Evolutionary conservation across 2,329 filamentous ascomycete species (phyloP).

Genomic region (Penicillium janthinellum): DNA sequence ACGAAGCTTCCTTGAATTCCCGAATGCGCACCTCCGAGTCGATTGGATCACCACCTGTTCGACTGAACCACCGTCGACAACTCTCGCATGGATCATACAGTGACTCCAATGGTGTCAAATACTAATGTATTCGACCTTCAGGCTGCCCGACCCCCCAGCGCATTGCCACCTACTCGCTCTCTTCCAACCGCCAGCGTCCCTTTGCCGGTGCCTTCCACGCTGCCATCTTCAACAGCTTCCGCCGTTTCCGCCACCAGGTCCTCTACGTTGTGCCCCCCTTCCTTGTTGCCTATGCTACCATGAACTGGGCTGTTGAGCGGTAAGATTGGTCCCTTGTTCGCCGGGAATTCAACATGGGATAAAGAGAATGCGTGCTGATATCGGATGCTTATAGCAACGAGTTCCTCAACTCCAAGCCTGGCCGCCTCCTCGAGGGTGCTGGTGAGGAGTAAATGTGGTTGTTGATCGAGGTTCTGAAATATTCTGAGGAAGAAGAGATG

Average conservation of each 20-base stretch:
- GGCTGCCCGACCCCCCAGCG: slow-evolving; percentile 54
- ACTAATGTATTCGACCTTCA: slow-evolving; percentile 11
- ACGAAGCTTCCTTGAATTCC: slow-evolving; percentile 19
- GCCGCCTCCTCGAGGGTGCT: slow-evolving; percentile 40
- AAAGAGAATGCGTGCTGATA: slow-evolving; percentile 7
- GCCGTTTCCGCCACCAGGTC: slow-evolving; percentile 81
- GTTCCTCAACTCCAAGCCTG: slow-evolving; percentile 54
- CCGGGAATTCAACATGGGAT: background rate
- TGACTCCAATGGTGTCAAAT: background rate
- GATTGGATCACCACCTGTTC: background rate
- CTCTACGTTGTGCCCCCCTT: slow-evolving; percentile 86
- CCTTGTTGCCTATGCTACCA: slow-evolving; percentile 73
- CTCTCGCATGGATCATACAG: background rate
- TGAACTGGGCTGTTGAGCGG: slow-evolving; percentile 92
- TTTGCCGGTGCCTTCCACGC: slow-evolving; percentile 75
- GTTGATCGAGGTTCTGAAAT: slow-evolving; percentile 10
- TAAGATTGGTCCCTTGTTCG: slow-evolving; percentile 51
- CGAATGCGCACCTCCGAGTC: slow-evolving; percentile 15
- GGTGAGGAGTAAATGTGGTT: slow-evolving; percentile 34
- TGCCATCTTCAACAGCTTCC: slow-evolving; percentile 94
- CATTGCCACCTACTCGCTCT: slow-evolving; percentile 71
- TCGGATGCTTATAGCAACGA: slow-evolving; percentile 45
- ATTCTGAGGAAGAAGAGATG: slow-evolving; percentile 6
- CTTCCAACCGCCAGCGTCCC: slow-evolving; percentile 85
- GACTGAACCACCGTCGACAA: background rate